phyloP scores from a whole-genome alignment of 2,329 filamentous ascomycete species.

The Neopestalotiopsis sp. region DNA sequence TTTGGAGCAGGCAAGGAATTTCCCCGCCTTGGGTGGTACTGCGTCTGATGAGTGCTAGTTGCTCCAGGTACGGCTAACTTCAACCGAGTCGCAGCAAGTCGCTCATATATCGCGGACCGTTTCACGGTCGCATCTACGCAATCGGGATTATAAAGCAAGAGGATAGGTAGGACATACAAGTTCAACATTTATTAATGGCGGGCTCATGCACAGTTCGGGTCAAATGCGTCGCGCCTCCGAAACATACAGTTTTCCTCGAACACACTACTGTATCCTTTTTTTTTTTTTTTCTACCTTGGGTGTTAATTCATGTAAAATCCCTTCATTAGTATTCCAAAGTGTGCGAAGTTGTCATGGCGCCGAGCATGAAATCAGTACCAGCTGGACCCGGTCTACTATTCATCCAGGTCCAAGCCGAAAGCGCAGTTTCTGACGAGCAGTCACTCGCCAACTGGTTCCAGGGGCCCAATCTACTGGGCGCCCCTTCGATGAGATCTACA shows the following conservation, averaged over 20 bases:
- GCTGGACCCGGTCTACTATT: neutral
- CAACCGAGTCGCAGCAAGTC: neutral
- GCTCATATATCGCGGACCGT: neutral
- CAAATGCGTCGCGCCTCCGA: no score
- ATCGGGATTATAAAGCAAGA: neutral
- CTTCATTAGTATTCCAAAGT: no score
- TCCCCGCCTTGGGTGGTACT: neutral
- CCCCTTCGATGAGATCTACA: neutral
- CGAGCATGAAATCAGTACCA: neutral
- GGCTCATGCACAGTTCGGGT: no score
- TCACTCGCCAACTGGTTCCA: neutral
- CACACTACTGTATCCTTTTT: no score
- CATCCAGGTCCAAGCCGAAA: neutral
- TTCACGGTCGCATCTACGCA: neutral
- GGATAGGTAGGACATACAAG: no score
- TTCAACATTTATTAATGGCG: no score
- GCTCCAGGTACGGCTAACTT: neutral
- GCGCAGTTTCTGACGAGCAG: neutral
- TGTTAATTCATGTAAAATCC: no score
- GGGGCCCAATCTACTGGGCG: neutral
- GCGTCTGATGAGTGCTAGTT: neutral
- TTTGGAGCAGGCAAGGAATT: no score
- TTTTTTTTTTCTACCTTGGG: no score
- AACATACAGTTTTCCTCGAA: no score
- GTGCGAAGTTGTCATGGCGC: neutral